Evolutionary conservation across 768 basidiomycete species (phyloP).

Genomic region (Mycena amicta): DNA sequence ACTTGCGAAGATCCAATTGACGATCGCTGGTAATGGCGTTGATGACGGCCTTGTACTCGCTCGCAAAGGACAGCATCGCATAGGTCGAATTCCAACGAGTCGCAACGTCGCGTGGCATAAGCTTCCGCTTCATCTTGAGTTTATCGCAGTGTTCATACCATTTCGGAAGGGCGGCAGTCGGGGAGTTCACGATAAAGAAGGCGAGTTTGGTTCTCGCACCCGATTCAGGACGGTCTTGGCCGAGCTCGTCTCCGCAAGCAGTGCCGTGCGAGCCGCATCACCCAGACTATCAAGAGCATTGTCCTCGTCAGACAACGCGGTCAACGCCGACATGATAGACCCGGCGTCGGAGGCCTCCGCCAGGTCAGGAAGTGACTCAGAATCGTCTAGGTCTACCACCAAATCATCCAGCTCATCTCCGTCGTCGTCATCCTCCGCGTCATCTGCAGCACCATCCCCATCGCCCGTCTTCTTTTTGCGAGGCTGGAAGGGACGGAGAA

Average conservation of each 20-base stretch:
- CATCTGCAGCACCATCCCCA: background rate
- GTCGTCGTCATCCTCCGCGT: background rate
- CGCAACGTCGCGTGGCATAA: background rate
- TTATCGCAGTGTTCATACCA: background rate
- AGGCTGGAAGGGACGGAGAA: constrained; percentile 5
- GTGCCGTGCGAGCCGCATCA: too few relatives aligned
- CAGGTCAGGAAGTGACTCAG: background rate
- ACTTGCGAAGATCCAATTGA: too few relatives aligned
- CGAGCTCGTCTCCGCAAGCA: too few relatives aligned
- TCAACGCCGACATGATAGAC: too few relatives aligned
- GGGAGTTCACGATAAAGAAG: background rate
- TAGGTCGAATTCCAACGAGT: too few relatives aligned
- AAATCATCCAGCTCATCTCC: background rate
- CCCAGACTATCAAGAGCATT: background rate
- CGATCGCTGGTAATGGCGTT: too few relatives aligned
- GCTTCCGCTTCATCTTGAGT: background rate
- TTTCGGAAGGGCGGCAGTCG: background rate
- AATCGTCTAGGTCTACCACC: background rate
- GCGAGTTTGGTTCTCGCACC: too few relatives aligned
- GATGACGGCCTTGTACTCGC: too few relatives aligned
- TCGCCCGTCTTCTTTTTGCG: background rate
- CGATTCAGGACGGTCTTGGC: too few relatives aligned
- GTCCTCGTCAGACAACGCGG: background rate
- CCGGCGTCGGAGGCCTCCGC: too few relatives aligned
- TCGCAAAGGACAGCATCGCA: too few relatives aligned